Evolutionary conservation across 2,329 filamentous ascomycete genomes (phyloP).

Genomic region (Cladophialophora exuberans): DNA sequence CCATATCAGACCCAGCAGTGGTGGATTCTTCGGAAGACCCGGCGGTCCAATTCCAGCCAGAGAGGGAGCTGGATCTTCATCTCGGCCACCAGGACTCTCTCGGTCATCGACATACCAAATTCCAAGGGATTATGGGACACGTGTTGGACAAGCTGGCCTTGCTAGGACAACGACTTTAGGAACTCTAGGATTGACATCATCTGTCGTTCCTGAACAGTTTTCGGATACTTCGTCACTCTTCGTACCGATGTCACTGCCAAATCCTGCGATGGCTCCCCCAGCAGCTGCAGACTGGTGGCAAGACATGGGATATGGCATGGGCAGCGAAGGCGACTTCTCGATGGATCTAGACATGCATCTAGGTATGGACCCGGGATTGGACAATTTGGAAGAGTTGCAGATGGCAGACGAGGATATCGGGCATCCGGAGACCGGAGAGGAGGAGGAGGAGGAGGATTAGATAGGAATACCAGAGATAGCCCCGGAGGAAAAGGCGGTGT

Average conservation of each 20-base stretch:
- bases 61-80: not conserved
- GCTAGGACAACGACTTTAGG: not conserved
- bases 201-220: not conserved
- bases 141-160: not conserved
- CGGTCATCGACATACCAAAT: slow-evolving; percentile 1
- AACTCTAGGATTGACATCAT: not conserved
- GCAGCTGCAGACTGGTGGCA: slow-evolving; percentile 6
- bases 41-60: not conserved
- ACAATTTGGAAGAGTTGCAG: not conserved
- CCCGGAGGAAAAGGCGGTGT: no score
- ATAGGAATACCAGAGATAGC: slow-evolving; percentile 77
- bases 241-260: not conserved
- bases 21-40: not conserved
- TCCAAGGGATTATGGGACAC: not conserved
- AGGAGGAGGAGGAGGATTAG: slow-evolving; percentile 67
- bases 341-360: slow-evolving; percentile 16
- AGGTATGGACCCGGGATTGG: not conserved
- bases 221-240: not conserved
- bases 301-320: slow-evolving; percentile 8
- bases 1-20: not conserved
- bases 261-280: not conserved
- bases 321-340: not conserved
- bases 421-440: no score
- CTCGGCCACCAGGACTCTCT: not conserved
- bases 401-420: slow-evolving; percentile 65